A percentile compares a stretch with the other conserved stretches of the same genome.
Conservation (phyloP, 257 asterid species). For the Perilla frutescens region DNA sequence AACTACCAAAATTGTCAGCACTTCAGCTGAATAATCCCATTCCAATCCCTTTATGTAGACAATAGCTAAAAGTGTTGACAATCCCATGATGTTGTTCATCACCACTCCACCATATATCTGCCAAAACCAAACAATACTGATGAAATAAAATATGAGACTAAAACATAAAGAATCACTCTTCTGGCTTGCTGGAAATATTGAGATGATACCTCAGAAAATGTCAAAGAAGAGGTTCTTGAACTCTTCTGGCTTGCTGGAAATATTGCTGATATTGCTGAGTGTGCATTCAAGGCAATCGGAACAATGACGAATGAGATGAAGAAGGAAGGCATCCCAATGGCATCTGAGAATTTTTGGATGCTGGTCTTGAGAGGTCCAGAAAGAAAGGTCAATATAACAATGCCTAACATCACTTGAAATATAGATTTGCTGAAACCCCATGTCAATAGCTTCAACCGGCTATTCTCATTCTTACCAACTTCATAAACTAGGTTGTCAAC, state of each 20-base stretch:
- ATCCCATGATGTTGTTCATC: constrained; percentile 63
- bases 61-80: constrained; percentile 51
- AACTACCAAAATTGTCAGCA: constrained; percentile 48
- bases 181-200: too few relatives aligned
- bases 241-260: constrained; percentile 60
- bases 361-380: constrained; percentile 43
- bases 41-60: constrained; percentile 58
- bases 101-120: constrained; percentile 64
- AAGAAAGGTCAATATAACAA: constrained; percentile 47
- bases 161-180: background rate
- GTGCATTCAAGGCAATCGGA: constrained; percentile 53
- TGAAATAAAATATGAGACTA: background rate
- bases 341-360: constrained; percentile 46
- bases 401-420: constrained; percentile 47
- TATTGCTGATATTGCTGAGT: constrained; percentile 48
- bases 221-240: constrained; percentile 52
- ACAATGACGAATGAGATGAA: constrained; percentile 49
- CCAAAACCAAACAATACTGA: background rate
- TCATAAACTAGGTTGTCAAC: constrained; percentile 43
- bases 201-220: constrained; percentile 50
- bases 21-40: constrained; percentile 68
- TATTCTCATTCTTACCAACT: constrained; percentile 33
- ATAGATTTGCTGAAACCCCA: constrained; percentile 43
- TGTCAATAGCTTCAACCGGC: constrained; percentile 31
- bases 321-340: constrained; percentile 50